Percentiles rank a stretch among this genome's conserved stretches.
phyloP scores from a whole-genome alignment of 2,329 filamentous ascomycete species.

The Zymoseptoria pseudotritici region DNA sequence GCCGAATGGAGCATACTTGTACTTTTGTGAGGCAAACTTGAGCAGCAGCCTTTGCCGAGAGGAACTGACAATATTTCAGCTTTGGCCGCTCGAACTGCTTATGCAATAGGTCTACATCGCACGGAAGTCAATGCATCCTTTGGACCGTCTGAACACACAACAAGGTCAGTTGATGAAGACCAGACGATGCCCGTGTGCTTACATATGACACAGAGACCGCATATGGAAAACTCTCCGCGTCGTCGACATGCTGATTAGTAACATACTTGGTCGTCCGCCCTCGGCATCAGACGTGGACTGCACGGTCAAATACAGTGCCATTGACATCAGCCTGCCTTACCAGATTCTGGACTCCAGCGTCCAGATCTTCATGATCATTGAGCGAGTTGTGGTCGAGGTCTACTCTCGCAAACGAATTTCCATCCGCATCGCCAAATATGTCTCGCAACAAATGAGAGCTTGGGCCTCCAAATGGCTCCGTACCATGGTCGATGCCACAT shows the following conservation, averaged over 20 bases:
- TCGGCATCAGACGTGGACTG: constrained; percentile 47
- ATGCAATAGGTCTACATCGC: constrained; percentile 46
- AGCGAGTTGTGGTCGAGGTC: constrained; percentile 41
- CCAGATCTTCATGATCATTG: constrained; percentile 44
- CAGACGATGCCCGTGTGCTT: background rate
- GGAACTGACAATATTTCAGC: constrained; percentile 4
- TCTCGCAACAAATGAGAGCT: constrained; percentile 34
- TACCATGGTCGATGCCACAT: constrained; percentile 21
- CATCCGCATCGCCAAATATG: constrained; percentile 34
- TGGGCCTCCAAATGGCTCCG: constrained; percentile 34
- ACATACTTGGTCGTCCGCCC: constrained; percentile 45
- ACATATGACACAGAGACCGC: constrained; percentile 31
- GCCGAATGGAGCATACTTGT: constrained; percentile 47
- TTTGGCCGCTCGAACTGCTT: constrained; percentile 45
- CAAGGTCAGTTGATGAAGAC: constrained; percentile 3
- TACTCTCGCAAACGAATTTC: constrained; percentile 38
- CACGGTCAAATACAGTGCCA: constrained; percentile 30
- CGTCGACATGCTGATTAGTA: constrained; percentile 46
- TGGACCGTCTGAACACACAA: constrained; percentile 32
- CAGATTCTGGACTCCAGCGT: constrained; percentile 30
- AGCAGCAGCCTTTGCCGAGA: background rate
- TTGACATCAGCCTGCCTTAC: constrained; percentile 1
- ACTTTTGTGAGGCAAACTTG: constrained; percentile 33
- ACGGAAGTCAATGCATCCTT: constrained; percentile 47
- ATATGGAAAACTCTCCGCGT: constrained; percentile 49